These are phyloP conservation scores for Harrya chromipes DNA, from an alignment of 768 basidiomycete genomes.

Conservation along the genomic window DNA sequence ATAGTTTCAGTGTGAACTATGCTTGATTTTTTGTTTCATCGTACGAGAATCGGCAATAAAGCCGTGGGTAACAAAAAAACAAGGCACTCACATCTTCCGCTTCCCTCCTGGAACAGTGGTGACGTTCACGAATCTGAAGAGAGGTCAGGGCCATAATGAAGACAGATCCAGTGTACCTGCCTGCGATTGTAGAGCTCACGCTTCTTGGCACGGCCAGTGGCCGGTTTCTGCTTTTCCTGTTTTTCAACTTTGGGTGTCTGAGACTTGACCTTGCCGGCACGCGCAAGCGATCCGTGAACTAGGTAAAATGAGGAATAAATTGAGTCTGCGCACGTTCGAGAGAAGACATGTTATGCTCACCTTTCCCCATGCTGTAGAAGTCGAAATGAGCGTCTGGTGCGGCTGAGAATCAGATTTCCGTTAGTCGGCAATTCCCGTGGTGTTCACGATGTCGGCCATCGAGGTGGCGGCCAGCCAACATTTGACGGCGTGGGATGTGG, in stretches of 20 bases:
- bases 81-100: conserved; percentile 85
- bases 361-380: conserved; percentile 72
- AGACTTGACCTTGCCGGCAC: conserved; percentile 98
- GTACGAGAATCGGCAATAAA: background rate
- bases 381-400: conserved; percentile 32
- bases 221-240: conserved; percentile 97
- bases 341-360: conserved; percentile 29
- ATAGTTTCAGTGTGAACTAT: conserved; percentile 97
- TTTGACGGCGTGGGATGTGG: too few species aligned
- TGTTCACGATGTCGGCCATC: too few species aligned
- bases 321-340: background rate
- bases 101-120: conserved; percentile 86
- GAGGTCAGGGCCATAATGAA: background rate
- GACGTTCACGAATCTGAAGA: conserved; percentile 81
- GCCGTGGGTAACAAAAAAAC: conserved; percentile 32
- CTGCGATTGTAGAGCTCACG: conserved; percentile 88
- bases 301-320: background rate
- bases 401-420: conserved; percentile 36
- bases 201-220: conserved; percentile 98
- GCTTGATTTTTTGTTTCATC: conserved; percentile 49
- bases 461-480: too few species aligned
- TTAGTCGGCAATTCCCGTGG: conserved; percentile 29
- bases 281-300: conserved; percentile 99
- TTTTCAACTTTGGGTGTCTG: conserved; percentile 97
- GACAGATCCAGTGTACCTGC: conserved; percentile 40